Percentiles rank a stretch among this genome's conserved stretches.
phyloP scores from a whole-genome alignment of 2,329 filamentous ascomycete genomes.

The Tolypocladium guangdongense region DNA sequence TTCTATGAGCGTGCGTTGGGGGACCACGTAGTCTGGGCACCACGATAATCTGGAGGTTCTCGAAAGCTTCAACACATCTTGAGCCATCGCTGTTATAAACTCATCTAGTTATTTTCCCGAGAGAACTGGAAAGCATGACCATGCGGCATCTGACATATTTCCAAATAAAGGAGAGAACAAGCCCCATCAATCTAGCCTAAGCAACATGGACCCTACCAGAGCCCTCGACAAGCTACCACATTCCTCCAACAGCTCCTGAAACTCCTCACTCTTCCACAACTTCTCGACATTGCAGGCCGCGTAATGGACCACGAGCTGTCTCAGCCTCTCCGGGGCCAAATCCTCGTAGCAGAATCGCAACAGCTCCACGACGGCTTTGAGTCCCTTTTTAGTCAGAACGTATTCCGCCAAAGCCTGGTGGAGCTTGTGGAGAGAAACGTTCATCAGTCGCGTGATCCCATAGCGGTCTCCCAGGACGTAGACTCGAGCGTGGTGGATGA shows the following conservation, averaged over 20 bases:
- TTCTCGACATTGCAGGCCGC: background rate
- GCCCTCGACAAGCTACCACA: background rate
- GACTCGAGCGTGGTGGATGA: background rate
- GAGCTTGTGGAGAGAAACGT: background rate
- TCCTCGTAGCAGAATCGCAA: background rate
- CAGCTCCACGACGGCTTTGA: background rate
- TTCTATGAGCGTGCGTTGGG: background rate
- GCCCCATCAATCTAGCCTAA: background rate
- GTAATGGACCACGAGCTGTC: background rate
- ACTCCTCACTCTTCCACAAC: background rate
- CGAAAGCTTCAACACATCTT: no score
- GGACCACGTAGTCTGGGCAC: background rate
- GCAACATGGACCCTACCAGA: background rate
- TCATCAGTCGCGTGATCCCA: background rate
- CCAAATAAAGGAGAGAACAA: no score
- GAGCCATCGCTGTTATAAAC: no score
- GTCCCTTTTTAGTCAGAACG: background rate
- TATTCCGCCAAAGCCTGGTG: background rate
- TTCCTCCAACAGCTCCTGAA: background rate
- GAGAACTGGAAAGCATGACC: no score
- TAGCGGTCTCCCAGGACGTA: background rate
- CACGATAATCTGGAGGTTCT: no score
- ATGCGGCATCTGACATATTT: no score
- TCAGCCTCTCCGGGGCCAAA: background rate
- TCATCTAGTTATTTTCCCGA: no score